Conservation (phyloP, 768 basidiomycete species). For the Tulasnella sp. region DNA sequence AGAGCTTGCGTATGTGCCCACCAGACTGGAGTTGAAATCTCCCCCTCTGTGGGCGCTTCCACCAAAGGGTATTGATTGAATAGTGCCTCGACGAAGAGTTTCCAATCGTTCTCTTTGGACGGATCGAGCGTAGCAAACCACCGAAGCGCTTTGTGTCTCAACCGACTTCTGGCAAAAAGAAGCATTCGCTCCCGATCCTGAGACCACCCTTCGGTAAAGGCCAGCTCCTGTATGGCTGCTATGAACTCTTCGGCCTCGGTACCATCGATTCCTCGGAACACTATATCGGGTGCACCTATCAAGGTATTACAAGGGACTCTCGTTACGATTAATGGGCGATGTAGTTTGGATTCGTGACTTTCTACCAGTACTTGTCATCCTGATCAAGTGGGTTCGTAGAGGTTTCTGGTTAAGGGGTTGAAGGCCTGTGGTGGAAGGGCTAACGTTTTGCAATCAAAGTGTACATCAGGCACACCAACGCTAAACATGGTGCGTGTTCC, state of each 20-base stretch:
- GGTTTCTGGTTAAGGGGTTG: neutral
- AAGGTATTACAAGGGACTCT: neutral
- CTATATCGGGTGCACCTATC: neutral
- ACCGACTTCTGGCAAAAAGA: neutral
- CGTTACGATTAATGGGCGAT: neutral
- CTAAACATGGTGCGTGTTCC: no score
- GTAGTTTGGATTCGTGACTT: neutral
- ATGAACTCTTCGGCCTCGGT: neutral
- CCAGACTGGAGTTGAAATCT: neutral
- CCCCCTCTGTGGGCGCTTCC: neutral
- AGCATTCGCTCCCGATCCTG: neutral
- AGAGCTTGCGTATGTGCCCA: neutral
- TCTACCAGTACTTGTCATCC: no score
- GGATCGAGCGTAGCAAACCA: neutral
- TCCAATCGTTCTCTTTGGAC: neutral
- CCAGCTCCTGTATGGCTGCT: neutral
- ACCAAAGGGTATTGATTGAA: neutral
- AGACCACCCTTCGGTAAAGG: neutral
- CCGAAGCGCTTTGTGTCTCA: neutral
- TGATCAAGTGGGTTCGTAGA: no score
- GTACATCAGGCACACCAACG: no score
- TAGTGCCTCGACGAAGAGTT: neutral
- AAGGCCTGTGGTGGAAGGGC: no score
- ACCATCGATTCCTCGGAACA: neutral
- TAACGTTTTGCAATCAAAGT: no score